Conservation (phyloP, 352 stramenopile genomes). For the Aphanomyces cochlioides region DNA sequence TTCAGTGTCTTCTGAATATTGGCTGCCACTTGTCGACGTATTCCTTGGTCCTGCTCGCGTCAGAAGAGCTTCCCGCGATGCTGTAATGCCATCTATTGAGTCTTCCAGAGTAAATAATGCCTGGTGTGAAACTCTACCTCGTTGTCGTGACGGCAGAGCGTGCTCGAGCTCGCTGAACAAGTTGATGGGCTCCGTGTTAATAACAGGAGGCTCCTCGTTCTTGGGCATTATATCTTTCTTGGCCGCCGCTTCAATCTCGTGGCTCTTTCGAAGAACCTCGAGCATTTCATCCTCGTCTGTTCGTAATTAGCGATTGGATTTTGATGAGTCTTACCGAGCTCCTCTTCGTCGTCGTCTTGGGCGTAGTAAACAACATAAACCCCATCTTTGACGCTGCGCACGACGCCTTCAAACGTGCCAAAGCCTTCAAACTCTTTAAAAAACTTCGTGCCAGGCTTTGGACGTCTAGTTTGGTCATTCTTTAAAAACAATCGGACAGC, state of each 20-base stretch:
- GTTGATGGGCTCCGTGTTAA: conserved; percentile 4
- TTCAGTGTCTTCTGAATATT: background rate
- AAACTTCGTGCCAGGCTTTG: conserved; percentile 51
- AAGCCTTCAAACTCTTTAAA: conserved; percentile 68
- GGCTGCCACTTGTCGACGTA: background rate
- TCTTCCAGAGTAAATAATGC: background rate
- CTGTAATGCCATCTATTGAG: background rate
- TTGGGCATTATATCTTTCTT: background rate
- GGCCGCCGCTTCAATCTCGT: conserved; percentile 1
- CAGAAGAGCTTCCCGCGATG: background rate
- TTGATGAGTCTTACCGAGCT: conserved; percentile 49
- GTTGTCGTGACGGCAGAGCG: background rate
- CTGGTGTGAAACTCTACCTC: background rate
- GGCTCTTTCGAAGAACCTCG: background rate
- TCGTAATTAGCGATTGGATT: background rate
- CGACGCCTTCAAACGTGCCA: conserved; percentile 61
- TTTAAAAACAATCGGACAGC: conserved; percentile 64
- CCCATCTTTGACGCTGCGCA: conserved; percentile 44
- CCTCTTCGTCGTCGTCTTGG: conserved; percentile 57
- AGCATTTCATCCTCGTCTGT: conserved; percentile 29
- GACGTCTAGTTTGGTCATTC: conserved; percentile 32
- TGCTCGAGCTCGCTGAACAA: conserved; percentile 3
- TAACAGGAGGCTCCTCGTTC: background rate
- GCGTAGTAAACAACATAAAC: conserved; percentile 60
- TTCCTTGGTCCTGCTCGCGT: background rate